phyloP scores from a whole-genome alignment of 768 basidiomycete genomes.

The Phanerochaete sordida region DNA sequence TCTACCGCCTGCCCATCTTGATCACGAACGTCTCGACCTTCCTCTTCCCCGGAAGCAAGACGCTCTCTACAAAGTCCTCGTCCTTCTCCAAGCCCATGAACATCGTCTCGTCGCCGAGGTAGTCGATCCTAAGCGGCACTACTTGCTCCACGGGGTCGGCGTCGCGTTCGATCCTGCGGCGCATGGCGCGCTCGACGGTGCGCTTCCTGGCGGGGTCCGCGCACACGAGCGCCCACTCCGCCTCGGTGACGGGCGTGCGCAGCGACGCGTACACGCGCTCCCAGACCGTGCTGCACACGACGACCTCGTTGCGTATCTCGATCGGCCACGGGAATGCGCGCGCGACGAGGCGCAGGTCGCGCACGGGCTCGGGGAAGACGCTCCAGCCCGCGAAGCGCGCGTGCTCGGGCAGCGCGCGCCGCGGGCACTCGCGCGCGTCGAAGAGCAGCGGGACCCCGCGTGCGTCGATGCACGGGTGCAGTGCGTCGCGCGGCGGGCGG shows the following conservation, averaged over 20 bases:
- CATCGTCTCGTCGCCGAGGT: conserved; percentile 52
- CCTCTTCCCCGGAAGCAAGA: conserved; percentile 43
- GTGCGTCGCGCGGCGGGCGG: not conserved
- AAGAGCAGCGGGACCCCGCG: conserved; percentile 49
- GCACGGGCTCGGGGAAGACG: conserved; percentile 31
- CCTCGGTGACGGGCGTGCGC: conserved; percentile 54
- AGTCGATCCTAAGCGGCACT: conserved; percentile 56
- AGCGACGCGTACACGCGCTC: conserved; percentile 46
- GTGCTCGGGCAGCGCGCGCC: conserved; percentile 42
- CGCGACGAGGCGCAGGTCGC: conserved; percentile 49
- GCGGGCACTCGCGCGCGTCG: conserved; percentile 42
- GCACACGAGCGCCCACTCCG: conserved; percentile 62
- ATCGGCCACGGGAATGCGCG: conserved; percentile 65
- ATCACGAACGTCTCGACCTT: conserved; percentile 59
- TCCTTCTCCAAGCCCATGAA: conserved; percentile 64
- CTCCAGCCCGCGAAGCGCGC: conserved; percentile 32
- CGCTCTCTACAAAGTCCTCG: conserved; percentile 49
- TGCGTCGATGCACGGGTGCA: conserved; percentile 46
- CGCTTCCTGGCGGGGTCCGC: conserved; percentile 40
- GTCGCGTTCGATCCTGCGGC: conserved; percentile 37
- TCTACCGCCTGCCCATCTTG: conserved; percentile 36
- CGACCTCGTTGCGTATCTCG: conserved; percentile 41
- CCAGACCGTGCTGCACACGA: conserved; percentile 55
- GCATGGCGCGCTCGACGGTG: conserved; percentile 46
- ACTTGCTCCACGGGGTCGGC: conserved; percentile 26